Base-by-base conservation (phyloP, 768 basidiomycete species). In the Pleurotus platypus region DNA sequence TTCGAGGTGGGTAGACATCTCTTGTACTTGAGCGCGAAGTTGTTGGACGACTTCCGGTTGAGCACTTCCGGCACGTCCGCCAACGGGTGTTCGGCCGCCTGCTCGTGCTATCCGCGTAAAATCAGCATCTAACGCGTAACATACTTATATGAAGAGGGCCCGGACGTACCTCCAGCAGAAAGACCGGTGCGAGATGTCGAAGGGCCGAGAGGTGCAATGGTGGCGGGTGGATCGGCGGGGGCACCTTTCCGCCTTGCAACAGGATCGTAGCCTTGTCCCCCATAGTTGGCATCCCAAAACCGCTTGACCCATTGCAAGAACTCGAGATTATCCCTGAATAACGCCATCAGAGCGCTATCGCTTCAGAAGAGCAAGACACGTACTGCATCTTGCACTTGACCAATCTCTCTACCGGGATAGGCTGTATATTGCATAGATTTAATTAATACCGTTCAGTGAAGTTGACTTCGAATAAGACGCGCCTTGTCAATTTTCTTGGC, bases 351-450 rank as follows among this genome's bases (percentile, higher is more conserved):
- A 39, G 57, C 40, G 59, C 30, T 37, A 56, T 56, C 38, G 27
- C 43, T 39, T 16, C 30, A 46, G 13, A 35, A 45, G 49, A 57
- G 30, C 22, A 57, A 48, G 50, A 26, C 39, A 86, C 90, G 70
- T 75, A 91, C 89, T 98, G 96, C 95, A 98, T 98, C 78, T 98
- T 98, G 78, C 97, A 99, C 74, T 95, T 95, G 48, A 92, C 85
- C 38, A 99, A 85, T 65, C 81, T 88, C 64, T 98, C 96, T n/a
- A 99, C 89, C 5, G 83, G 91, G 70, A 99, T 94, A 24, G 95
- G 95, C 93, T 97, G 63, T 8, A 37, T 18, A 40, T 46, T 7
- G 62, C 55, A 56, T 43, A 62, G 30, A 24, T 53, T 9, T 2
- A 11, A 1, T 30, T 4, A 35, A 35, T 35, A 35, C 30, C 2